phyloP scores from a whole-genome alignment of 73 alveolate genomes.

The Uronychia setigera region DNA sequence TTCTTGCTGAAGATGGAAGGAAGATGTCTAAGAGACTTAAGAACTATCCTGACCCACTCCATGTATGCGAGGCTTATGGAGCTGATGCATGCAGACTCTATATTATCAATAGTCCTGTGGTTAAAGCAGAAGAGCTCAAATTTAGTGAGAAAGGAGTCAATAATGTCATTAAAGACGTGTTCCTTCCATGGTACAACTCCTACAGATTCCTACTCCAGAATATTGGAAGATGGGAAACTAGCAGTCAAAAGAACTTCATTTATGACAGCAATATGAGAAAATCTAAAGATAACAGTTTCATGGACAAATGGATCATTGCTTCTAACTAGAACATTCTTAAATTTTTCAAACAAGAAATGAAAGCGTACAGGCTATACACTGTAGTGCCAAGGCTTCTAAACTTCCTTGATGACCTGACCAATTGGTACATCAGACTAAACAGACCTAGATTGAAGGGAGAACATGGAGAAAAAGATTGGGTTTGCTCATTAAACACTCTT shows the following conservation, averaged over 20 bases:
- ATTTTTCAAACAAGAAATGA: slow-evolving; percentile 96
- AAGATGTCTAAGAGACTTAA: slow-evolving; percentile 98
- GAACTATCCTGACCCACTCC: slow-evolving; percentile 98
- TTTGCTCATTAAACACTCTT: slow-evolving; percentile 81
- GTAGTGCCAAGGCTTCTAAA: slow-evolving; percentile 84
- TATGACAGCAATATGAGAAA: slow-evolving; percentile 68
- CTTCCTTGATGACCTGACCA: slow-evolving; percentile 92
- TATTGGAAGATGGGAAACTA: slow-evolving; percentile 91
- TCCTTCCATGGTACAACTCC: slow-evolving; percentile 98
- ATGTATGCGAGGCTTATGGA: slow-evolving; percentile 79
- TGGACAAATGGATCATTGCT: slow-evolving; percentile 97
- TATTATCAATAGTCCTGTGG: slow-evolving; percentile 94
- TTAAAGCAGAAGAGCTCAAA: slow-evolving; percentile 93
- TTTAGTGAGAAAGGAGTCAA: slow-evolving; percentile 93
- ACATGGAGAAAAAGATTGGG: slow-evolving; percentile 84
- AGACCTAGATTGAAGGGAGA: slow-evolving; percentile 98
- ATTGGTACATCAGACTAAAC: slow-evolving; percentile 98
- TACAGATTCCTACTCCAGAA: slow-evolving; percentile 97
- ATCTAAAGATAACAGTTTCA: slow-evolving; percentile 60
- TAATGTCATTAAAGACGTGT: slow-evolving; percentile 91
- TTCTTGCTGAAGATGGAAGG: slow-evolving; percentile 95
- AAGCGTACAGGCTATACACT: slow-evolving; percentile 90
- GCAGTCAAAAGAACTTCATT: slow-evolving; percentile 74
- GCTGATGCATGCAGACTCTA: slow-evolving; percentile 97
- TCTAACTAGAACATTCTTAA: slow-evolving; percentile 88